A percentile compares a stretch with the other conserved stretches of the same genome.
These are phyloP conservation scores for Exophiala lecanii-corni DNA, from an alignment of 2,329 filamentous ascomycete species.

Conservation along the genomic window DNA sequence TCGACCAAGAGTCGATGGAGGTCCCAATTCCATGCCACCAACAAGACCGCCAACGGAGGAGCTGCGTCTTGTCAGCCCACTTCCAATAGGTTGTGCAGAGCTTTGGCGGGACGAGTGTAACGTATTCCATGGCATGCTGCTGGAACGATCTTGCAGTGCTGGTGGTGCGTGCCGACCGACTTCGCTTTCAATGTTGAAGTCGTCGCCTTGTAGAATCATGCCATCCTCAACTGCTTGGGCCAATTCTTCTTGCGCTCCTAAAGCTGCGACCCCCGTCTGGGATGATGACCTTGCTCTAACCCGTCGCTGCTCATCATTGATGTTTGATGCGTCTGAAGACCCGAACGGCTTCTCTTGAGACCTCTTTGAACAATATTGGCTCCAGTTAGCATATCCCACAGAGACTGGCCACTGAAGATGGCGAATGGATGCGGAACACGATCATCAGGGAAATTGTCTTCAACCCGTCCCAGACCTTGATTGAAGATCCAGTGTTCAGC, in stretches of 20 bases:
- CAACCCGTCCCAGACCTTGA: constrained; percentile 52
- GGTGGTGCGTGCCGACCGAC: constrained; percentile 64
- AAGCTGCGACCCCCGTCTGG: too few relatives aligned
- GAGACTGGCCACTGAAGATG: constrained; percentile 53
- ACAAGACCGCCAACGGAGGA: constrained; percentile 33
- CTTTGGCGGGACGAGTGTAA: constrained; percentile 49
- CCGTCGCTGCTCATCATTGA: constrained; percentile 28
- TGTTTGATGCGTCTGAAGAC: too few relatives aligned
- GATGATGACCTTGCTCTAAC: constrained; percentile 39
- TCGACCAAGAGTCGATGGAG: constrained; percentile 32
- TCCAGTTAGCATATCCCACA: constrained; percentile 48
- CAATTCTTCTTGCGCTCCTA: constrained; percentile 29
- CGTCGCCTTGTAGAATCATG: constrained; percentile 40
- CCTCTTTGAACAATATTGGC: constrained; percentile 23
- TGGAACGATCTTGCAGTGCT: constrained; percentile 63
- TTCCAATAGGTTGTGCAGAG: constrained; percentile 34
- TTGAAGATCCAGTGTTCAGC: constrained; percentile 59
- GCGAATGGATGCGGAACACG: constrained; percentile 49
- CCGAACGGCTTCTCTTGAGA: too few relatives aligned
- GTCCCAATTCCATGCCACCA: constrained; percentile 22
- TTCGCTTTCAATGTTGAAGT: constrained; percentile 44
- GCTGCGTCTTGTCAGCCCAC: constrained; percentile 32
- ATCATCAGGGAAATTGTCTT: constrained; percentile 40
- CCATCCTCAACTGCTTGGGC: constrained; percentile 34
- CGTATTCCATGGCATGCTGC: constrained; percentile 66